Conservation (phyloP, 805 yeast genomes). For the Candida vaughaniae region DNA sequence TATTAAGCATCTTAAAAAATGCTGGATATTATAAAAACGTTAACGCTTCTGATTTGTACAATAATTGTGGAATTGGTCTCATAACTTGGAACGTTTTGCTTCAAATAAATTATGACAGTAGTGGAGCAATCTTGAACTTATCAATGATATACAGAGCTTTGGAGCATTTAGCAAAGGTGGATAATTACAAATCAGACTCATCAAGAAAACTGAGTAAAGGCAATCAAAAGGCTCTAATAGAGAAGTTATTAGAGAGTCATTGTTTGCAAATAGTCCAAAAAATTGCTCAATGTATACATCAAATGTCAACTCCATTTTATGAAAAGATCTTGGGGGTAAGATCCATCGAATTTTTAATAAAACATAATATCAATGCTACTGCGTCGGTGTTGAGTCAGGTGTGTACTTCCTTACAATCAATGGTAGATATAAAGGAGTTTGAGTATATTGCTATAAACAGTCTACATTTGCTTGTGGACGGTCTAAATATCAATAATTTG, state of each 20-base stretch:
- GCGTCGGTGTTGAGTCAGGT: conserved; percentile 73
- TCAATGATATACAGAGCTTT: conserved; percentile 44
- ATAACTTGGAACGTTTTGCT: conserved; percentile 36
- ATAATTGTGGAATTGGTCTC: conserved; percentile 37
- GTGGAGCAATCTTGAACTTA: conserved; percentile 28
- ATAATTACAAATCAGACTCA: conserved; percentile 6
- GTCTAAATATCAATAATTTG: conserved; percentile 56
- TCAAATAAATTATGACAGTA: conserved; percentile 31
- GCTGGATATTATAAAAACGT: conserved; percentile 45
- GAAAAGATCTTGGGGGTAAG: conserved; percentile 70
- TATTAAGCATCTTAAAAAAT: conserved; percentile 52
- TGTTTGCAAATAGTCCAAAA: conserved; percentile 74
- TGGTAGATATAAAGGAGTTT: conserved; percentile 61
- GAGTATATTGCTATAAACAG: conserved; percentile 63
- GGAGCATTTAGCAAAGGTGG: conserved; percentile 33
- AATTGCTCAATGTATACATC: conserved; percentile 76
- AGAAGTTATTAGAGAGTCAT: conserved; percentile 47
- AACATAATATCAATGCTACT: conserved; percentile 53
- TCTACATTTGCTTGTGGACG: conserved; percentile 61
- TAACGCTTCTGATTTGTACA: conserved; percentile 31
- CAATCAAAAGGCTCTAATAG: conserved; percentile 18
- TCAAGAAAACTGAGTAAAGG: background rate
- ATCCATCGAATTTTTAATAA: conserved; percentile 70
- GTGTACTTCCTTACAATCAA: conserved; percentile 79
- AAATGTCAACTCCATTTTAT: conserved; percentile 67